These are phyloP conservation scores for Candida adriatica DNA, from an alignment of 805 yeast genomes.

Conservation along the genomic window DNA sequence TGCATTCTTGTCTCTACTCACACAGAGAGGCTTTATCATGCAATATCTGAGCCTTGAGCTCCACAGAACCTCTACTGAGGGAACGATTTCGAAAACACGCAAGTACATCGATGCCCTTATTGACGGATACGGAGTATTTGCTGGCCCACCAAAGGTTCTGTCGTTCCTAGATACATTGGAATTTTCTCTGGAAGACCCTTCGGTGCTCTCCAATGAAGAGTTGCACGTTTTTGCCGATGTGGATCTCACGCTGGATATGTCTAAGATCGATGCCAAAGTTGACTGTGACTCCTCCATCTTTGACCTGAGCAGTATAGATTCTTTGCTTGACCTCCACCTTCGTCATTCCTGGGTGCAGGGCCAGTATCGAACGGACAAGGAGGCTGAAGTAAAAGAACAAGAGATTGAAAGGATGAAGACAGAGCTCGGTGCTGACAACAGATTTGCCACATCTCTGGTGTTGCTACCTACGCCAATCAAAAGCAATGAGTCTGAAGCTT, in stretches of 20 bases:
- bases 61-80: conserved; percentile 42
- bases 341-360: conserved; percentile 18
- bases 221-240: conserved; percentile 17
- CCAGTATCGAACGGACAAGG: conserved; percentile 13
- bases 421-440: conserved; percentile 11
- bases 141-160: conserved; percentile 61
- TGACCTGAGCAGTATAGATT: conserved; percentile 36
- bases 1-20: conserved; percentile 54
- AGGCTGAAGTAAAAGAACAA: conserved; percentile 15
- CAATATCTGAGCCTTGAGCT: conserved; percentile 68
- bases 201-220: conserved; percentile 19
- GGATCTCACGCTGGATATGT: conserved; percentile 36
- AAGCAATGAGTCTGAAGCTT: conserved; percentile 20
- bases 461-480: conserved; percentile 14
- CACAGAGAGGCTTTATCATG: conserved; percentile 51
- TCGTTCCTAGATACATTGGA: conserved; percentile 67
- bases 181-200: conserved; percentile 41
- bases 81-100: conserved; percentile 44
- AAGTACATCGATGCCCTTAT: conserved; percentile 49
- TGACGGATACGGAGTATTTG: conserved; percentile 39
- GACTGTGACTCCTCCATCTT: conserved; percentile 29
- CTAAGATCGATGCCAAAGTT: conserved; percentile 28
- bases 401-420: conserved; percentile 11
- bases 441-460: conserved; percentile 8
- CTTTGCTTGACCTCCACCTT: conserved; percentile 25